These are phyloP conservation scores for Elsinoe batatas DNA, from an alignment of 2,329 filamentous ascomycete species.

Conservation along the genomic window DNA sequence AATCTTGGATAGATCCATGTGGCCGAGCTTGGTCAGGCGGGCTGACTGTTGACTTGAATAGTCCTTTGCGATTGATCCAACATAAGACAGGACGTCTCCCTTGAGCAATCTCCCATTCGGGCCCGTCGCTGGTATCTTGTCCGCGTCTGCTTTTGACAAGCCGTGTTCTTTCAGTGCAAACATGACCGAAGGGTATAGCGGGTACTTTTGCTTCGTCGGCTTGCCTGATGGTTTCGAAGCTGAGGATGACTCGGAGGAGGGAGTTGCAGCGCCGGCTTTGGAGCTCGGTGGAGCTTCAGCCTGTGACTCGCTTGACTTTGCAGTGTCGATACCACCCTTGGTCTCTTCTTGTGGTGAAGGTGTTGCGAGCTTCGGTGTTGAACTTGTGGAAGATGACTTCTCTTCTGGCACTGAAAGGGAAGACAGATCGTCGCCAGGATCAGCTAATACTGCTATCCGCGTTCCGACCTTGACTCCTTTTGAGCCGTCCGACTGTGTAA, in stretches of 20 bases:
- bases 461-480: slow-evolving; percentile 70
- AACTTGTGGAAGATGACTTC: slow-evolving; percentile 31
- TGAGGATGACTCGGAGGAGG: not conserved
- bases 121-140: slow-evolving; percentile 77
- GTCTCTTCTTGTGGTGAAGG: slow-evolving; percentile 20
- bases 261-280: slow-evolving; percentile 18
- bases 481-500: slow-evolving; percentile 60
- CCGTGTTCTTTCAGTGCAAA: slow-evolving; percentile 72
- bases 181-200: slow-evolving; percentile 72
- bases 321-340: slow-evolving; percentile 16
- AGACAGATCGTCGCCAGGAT: slow-evolving; percentile 68
- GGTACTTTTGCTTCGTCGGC: slow-evolving; percentile 57
- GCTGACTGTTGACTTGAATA: slow-evolving; percentile 62
- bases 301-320: slow-evolving; percentile 18
- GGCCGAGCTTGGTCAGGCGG: slow-evolving; percentile 63
- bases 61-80: slow-evolving; percentile 64
- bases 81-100: slow-evolving; percentile 84
- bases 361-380: slow-evolving; percentile 24
- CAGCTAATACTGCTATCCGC: slow-evolving; percentile 74
- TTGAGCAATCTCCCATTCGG: slow-evolving; percentile 84
- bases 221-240: slow-evolving; percentile 28
- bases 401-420: slow-evolving; percentile 68
- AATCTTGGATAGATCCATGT: slow-evolving; percentile 92
- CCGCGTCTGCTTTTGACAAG: slow-evolving; percentile 62
- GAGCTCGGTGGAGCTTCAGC: slow-evolving; percentile 22